These are phyloP conservation scores for Dactylellina sp. DNA, from an alignment of 2,329 filamentous ascomycete species.

Conservation along the genomic window DNA sequence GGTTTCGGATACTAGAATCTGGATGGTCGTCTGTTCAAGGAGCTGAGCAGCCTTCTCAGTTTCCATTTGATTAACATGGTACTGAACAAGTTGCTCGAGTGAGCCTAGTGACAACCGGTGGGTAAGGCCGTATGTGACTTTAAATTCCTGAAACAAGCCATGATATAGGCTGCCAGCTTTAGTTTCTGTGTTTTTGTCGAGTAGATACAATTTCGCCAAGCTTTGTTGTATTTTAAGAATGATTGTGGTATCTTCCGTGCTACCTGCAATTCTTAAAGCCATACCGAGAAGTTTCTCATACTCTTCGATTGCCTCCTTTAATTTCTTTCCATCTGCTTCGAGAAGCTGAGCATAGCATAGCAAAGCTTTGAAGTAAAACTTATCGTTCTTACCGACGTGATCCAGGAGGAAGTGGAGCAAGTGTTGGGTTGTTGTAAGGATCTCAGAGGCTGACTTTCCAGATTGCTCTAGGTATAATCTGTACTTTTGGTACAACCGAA, in stretches of 20 bases:
- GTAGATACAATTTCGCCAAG: conserved; percentile 38
- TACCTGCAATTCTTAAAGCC: conserved; percentile 10
- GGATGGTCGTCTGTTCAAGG: conserved; percentile 26
- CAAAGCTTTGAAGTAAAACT: conserved; percentile 27
- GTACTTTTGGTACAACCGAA: conserved; percentile 36
- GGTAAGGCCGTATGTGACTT: conserved; percentile 28
- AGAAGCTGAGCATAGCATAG: conserved; percentile 36
- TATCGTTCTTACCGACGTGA: conserved; percentile 17
- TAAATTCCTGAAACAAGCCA: conserved; percentile 39
- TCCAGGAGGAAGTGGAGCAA: conserved; percentile 21
- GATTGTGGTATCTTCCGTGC: conserved; percentile 25
- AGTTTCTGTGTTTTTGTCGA: conserved; percentile 29
- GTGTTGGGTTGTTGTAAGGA: conserved; percentile 4
- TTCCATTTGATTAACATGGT: conserved; percentile 26
- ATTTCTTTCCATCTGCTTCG: conserved; percentile 16
- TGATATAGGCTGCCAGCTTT: conserved; percentile 42
- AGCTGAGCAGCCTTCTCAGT: neutral
- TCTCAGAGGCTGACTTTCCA: conserved; percentile 8
- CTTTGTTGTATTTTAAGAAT: conserved; percentile 47
- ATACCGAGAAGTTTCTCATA: conserved; percentile 41
- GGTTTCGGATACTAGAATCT: conserved; percentile 26
- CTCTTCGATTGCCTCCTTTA: conserved; percentile 23
- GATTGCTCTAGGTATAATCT: conserved; percentile 32
- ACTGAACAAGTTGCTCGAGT: conserved; percentile 31
- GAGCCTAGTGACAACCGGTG: conserved; percentile 15